Conservation (phyloP, 2,329 filamentous ascomycete species). For the Plectosphaerella plurivora region DNA sequence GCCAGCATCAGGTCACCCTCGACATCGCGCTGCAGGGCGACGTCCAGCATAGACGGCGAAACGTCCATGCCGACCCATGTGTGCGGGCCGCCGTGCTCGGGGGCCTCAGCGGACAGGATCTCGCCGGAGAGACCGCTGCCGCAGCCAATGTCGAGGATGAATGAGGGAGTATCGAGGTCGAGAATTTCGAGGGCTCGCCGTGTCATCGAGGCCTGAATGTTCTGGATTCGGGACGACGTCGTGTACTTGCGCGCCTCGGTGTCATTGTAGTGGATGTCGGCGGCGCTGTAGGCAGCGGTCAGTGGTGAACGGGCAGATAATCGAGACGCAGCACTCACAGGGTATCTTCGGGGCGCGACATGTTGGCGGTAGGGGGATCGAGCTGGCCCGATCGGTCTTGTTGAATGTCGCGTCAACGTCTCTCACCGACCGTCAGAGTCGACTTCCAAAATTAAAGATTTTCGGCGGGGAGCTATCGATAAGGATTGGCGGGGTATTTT, state of each 20-base stretch:
- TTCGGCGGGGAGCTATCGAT: slow-evolving; percentile 5
- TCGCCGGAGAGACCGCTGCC: slow-evolving; percentile 92
- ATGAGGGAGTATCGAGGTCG: slow-evolving; percentile 69
- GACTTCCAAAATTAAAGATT: slow-evolving; percentile 2
- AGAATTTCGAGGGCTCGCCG: slow-evolving; percentile 89
- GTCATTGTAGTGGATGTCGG: slow-evolving; percentile 97
- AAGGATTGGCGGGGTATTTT: slow-evolving; percentile 2
- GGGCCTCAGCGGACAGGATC: slow-evolving; percentile 71
- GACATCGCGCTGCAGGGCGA: slow-evolving; percentile 85
- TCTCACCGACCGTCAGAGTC: too few species aligned
- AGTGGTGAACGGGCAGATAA: too few species aligned
- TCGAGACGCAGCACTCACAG: too few species aligned
- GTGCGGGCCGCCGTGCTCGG: slow-evolving; percentile 77
- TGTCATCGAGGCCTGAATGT: slow-evolving; percentile 94
- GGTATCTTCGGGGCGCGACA: slow-evolving; percentile 96
- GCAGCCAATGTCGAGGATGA: slow-evolving; percentile 96
- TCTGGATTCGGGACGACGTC: slow-evolving; percentile 89
- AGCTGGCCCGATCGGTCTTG: too few species aligned
- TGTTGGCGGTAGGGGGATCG: slow-evolving; percentile 38
- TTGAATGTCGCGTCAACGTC: too few species aligned
- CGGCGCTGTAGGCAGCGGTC: slow-evolving; percentile 54
- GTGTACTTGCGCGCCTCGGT: slow-evolving; percentile 96
- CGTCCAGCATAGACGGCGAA: slow-evolving; percentile 90
- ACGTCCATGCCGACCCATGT: slow-evolving; percentile 98
- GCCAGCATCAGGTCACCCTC: slow-evolving; percentile 92